phyloP scores from a whole-genome alignment of 2,329 filamentous ascomycete genomes.

The Microcyclospora tardicrescens region DNA sequence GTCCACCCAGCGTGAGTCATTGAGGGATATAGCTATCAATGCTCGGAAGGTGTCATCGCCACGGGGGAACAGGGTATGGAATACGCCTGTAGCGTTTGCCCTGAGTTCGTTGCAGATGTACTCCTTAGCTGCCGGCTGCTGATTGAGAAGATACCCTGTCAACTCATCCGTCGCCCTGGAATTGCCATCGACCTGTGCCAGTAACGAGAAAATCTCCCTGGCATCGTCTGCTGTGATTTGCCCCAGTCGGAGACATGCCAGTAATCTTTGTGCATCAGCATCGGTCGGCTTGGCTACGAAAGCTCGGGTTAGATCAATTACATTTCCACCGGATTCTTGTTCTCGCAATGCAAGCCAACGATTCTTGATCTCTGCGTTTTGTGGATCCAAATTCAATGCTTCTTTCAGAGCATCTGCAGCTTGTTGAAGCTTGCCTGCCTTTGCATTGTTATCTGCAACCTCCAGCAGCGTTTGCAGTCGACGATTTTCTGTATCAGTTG shows the following conservation, averaged over 20 bases:
- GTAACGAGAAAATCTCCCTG: slow-evolving; percentile 19
- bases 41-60: slow-evolving; percentile 35
- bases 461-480: too few relatives aligned
- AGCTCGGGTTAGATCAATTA: slow-evolving; percentile 8
- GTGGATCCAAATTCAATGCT: slow-evolving; percentile 31
- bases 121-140: slow-evolving; percentile 24
- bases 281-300: slow-evolving; percentile 21
- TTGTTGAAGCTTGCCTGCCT: slow-evolving; percentile 21
- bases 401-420: slow-evolving; percentile 31
- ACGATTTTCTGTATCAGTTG: too few relatives aligned
- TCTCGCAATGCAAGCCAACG: slow-evolving; percentile 28
- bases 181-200: not conserved
- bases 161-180: slow-evolving; percentile 22
- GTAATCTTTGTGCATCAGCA: slow-evolving; percentile 28
- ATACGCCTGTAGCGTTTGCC: slow-evolving; percentile 29
- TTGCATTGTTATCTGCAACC: not conserved
- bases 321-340: slow-evolving; percentile 8
- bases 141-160: slow-evolving; percentile 21
- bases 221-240: slow-evolving; percentile 27
- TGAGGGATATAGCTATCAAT: slow-evolving; percentile 30
- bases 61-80: slow-evolving; percentile 31
- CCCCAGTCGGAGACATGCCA: slow-evolving; percentile 17
- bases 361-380: slow-evolving; percentile 28
- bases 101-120: slow-evolving; percentile 26
- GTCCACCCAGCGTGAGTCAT: slow-evolving; percentile 28